Evolutionary conservation across 2,329 filamentous ascomycete species (phyloP), one percentile per base, ranked within the genome.

Genomic region (Aureobasidium mangrovei): DNA sequence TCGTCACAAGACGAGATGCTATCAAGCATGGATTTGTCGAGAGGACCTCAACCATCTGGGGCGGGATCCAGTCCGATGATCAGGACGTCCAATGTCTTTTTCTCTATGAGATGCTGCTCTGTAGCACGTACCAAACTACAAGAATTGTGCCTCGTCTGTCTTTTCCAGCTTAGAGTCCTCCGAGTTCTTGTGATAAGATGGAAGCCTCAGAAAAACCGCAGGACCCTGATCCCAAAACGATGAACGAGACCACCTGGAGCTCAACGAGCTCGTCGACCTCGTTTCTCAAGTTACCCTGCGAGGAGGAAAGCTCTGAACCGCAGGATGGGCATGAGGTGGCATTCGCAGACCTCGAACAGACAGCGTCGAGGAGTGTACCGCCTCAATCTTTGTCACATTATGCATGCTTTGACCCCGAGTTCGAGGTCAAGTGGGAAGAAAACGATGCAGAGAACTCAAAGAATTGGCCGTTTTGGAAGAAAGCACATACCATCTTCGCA

Each of bases 271-370:
- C 47, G 8, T 52, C 47, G 3, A 42, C 3, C 24, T 8, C 47
- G 28, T 52, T 36, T 3, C 28, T 52, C 9, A 35, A 27, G 24
- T 35, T 10, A 4, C 7, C 35, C 6, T 12, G 28, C 4, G 4
- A 24, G 5, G 39, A 41, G 4, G 39, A 28, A 9, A 42, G 18
- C 24, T 4, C 12, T 4, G 47, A 52, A 6, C 10, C 12, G 5
- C 47, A 42, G 12, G 18, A 41, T n/a, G 38, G 42, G n/a, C 38
- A 52, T 10, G 39, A 35, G 4, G 24, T 52, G 33, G 47, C 47
- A 4, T 52, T 52, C 3, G 39, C 47, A 32, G 47, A 41, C 38
- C 47, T 52, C 31, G 47, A 52, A 38, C 47, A 36, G n/a, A 52
- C 38, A 3, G 47, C 47, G 7, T 52, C 47, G 10, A 52, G 36